A percentile compares a stretch with the other conserved stretches of the same genome.
phyloP scores from a whole-genome alignment of 257 asterid genomes.

The Nicotiana noctiflora region DNA sequence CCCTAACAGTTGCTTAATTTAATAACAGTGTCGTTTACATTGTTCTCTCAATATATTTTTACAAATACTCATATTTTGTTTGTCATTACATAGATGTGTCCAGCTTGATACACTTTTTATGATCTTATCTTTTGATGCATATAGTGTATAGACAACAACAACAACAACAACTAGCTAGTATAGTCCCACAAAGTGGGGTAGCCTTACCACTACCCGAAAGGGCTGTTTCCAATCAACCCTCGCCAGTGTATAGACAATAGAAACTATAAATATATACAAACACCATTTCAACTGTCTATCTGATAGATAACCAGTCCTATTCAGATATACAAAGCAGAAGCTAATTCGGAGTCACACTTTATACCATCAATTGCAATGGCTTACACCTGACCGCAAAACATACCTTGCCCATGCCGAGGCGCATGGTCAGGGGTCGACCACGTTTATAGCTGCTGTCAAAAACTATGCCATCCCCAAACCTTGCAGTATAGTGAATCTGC shows the following conservation, averaged over 20 bases:
- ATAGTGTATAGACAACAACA: neutral
- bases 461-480: slow-evolving; percentile 78
- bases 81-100: neutral
- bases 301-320: neutral
- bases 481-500: slow-evolving; percentile 84
- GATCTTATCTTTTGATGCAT: neutral
- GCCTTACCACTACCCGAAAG: no score
- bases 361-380: neutral
- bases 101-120: neutral
- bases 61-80: neutral
- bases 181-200: no score
- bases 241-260: no score
- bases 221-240: no score
- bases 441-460: slow-evolving; percentile 85
- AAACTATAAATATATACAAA: neutral
- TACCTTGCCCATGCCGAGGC: slow-evolving; percentile 85
- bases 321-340: neutral
- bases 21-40: neutral
- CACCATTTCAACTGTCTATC: neutral
- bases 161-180: no score
- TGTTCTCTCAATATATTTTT: neutral
- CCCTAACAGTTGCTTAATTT: neutral
- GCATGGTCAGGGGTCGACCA: slow-evolving; percentile 83
- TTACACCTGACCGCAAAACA: neutral
- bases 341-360: neutral